Conservation (phyloP, 176 grass and related monocot species). For the barley (Hordeum vulgare) region DNA sequence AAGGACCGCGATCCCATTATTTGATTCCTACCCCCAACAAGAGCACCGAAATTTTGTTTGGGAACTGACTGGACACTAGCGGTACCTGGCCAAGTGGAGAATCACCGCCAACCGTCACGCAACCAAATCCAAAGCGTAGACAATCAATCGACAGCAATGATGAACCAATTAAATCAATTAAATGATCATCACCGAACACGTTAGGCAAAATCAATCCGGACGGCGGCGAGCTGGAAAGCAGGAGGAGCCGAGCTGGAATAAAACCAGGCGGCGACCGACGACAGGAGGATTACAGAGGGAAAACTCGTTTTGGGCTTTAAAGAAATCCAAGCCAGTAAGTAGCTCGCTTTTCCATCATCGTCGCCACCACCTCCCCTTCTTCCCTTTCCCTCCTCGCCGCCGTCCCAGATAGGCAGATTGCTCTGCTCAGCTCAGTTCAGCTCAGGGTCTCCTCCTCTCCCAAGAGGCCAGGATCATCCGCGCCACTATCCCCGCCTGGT, state of each 20-base stretch:
- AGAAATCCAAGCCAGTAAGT: background rate
- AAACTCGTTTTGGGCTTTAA: background rate
- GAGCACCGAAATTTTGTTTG: background rate
- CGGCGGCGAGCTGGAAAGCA: constrained; percentile 24
- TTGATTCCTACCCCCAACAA: background rate
- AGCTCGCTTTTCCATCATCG: background rate
- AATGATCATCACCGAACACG: background rate
- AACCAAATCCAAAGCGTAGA: background rate
- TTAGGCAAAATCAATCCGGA: background rate
- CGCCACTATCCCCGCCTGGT: background rate
- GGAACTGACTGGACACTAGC: background rate
- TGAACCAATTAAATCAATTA: background rate
- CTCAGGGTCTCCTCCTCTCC: background rate
- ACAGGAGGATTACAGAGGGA: background rate
- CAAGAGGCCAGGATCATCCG: background rate
- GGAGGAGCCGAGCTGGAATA: background rate
- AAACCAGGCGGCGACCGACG: background rate
- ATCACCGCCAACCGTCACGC: background rate
- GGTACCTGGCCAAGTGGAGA: background rate
- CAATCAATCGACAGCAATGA: constrained; percentile 12
- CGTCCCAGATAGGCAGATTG: background rate
- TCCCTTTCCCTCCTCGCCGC: background rate
- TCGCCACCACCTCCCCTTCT: background rate
- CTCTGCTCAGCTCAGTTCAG: background rate
- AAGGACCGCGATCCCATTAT: background rate